Evolutionary conservation across 1,284 basidiomycete species (phyloP), one percentile per base, ranked within the genome.

Genomic region (Austropuccinia psidii): DNA sequence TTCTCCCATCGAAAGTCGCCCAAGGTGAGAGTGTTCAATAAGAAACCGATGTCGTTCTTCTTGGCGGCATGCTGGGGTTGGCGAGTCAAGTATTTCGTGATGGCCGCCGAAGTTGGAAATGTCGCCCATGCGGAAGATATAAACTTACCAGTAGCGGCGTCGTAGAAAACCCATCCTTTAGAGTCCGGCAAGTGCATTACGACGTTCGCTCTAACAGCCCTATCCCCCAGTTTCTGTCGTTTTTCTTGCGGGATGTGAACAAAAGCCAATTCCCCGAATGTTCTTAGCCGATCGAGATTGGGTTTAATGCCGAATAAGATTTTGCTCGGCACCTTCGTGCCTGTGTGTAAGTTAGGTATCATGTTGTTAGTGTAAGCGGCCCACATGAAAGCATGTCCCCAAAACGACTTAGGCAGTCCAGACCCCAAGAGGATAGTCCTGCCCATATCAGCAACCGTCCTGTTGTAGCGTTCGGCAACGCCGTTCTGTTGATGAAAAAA

Each of bases 91-190:
- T n/a, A n/a, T n/a, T n/a, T n/a, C n/a, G n/a, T n/a, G n/a, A n/a
- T n/a, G n/a, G n/a, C n/a, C n/a, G n/a, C n/a, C n/a, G n/a, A n/a
- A n/a, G n/a, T n/a, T n/a, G n/a, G n/a, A n/a, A n/a, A n/a, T n/a
- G n/a, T n/a, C n/a, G n/a, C n/a, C n/a, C n/a, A n/a, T n/a, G n/a
- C n/a, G n/a, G n/a, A n/a, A n/a, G n/a, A n/a, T n/a, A n/a, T n/a
- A n/a, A n/a, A n/a, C n/a, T n/a, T n/a, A n/a, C n/a, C n/a, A n/a
- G n/a, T n/a, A n/a, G n/a, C n/a, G n/a, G n/a, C n/a, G n/a, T n/a
- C n/a, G 31, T 37, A 66, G 43, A 67, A 67, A 13, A 67, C 29
- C 49, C 65, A 66, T 24, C 65, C 65, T n/a, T 67, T 67, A 1
- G 49, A 47, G 1, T 50, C 35, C 15, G 52, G 33, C 2, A 67